Percentiles rank a stretch among this genome's conserved stretches.
phyloP scores from a whole-genome alignment of 306 rosid genomes.

The Lupinus albus region DNA sequence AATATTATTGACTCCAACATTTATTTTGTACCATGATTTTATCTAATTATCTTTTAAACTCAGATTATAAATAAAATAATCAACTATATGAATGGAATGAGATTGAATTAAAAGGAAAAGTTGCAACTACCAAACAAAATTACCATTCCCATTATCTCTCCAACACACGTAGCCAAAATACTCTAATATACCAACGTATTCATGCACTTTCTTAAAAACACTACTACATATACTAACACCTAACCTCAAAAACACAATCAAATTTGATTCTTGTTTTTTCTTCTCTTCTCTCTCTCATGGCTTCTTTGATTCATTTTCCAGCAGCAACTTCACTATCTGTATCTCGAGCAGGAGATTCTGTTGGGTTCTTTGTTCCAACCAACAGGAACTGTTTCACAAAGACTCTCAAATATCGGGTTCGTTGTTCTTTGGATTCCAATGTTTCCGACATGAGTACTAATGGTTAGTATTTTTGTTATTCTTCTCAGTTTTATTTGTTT shows the following conservation, averaged over 20 bases:
- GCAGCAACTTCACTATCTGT: constrained; percentile 55
- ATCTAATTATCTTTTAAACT: too few species aligned
- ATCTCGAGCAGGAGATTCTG: constrained; percentile 38
- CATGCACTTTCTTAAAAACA: background rate
- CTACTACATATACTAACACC: background rate
- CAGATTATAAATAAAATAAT: too few species aligned
- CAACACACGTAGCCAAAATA: constrained; percentile 41
- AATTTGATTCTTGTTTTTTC: background rate
- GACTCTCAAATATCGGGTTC: constrained; percentile 47
- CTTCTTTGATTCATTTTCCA: constrained; percentile 60
- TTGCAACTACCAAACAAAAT: constrained; percentile 61
- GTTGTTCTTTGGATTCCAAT: constrained; percentile 76
- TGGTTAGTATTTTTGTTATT: constrained; percentile 48
- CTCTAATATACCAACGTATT: background rate
- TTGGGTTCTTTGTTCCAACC: constrained; percentile 34
- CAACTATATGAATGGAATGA: too few species aligned
- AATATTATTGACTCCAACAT: too few species aligned
- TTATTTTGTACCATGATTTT: too few species aligned
- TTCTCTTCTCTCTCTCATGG: constrained; percentile 44
- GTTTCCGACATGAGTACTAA: constrained; percentile 89
- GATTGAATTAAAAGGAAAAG: constrained; percentile 5
- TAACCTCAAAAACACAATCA: background rate
- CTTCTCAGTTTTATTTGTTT: background rate
- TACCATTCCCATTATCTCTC: constrained; percentile 58
- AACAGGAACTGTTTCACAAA: constrained; percentile 43